Conservation (phyloP, 2,329 filamentous ascomycete genomes). For the Xylaria multiplex region DNA sequence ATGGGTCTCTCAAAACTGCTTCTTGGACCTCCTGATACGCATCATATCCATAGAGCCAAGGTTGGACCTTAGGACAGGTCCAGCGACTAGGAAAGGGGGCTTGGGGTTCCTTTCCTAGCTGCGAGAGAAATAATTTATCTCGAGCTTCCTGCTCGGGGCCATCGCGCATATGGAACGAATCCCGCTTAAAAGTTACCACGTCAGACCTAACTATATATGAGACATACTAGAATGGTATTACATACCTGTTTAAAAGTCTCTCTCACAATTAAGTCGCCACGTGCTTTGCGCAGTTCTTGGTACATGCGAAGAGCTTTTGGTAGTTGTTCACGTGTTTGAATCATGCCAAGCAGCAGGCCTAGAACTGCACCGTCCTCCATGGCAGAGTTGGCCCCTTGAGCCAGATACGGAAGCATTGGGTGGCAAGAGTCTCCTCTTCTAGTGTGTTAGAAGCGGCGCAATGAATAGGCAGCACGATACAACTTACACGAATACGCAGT, state of each 20-base stretch:
- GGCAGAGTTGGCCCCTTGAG: conserved; percentile 73
- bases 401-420: conserved; percentile 71
- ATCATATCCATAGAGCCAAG: conserved; percentile 73
- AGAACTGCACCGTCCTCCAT: conserved; percentile 76
- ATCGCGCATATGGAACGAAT: conserved; percentile 63
- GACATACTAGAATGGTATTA: not conserved
- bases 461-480: conserved; percentile 47
- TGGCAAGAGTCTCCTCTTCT: conserved; percentile 68
- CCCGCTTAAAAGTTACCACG: conserved; percentile 50
- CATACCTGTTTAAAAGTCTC: conserved; percentile 66
- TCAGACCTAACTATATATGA: not conserved
- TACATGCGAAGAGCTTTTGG: conserved; percentile 58
- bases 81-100: conserved; percentile 71
- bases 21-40: conserved; percentile 64
- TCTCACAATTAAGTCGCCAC: conserved; percentile 64
- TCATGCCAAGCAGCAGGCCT: conserved; percentile 64
- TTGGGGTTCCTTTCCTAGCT: conserved; percentile 62
- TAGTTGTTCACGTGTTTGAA: conserved; percentile 58
- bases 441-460: conserved; percentile 24
- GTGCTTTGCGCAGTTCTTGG: conserved; percentile 58
- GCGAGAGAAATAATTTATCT: conserved; percentile 66
- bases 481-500: conserved; percentile 60
- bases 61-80: conserved; percentile 70
- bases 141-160: conserved; percentile 67
- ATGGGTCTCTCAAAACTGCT: conserved; percentile 37